phyloP scores from a whole-genome alignment of 2,329 filamentous ascomycete species.

The Ceratocystiopsis minuta region DNA sequence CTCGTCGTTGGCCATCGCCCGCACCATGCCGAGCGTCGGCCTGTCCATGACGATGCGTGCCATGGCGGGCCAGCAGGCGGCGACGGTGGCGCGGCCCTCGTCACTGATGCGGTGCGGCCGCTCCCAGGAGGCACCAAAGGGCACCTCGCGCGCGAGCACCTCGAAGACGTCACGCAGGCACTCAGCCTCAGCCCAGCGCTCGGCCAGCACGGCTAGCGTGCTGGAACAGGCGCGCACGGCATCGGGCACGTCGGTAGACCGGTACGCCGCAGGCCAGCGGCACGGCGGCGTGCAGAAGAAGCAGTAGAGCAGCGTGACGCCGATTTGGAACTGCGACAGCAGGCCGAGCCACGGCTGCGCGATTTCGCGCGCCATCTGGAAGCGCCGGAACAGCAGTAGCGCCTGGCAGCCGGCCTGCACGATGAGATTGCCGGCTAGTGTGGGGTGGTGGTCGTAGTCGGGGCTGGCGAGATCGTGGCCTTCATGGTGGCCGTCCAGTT shows the following conservation, averaged over 20 bases:
- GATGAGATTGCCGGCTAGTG: slow-evolving; percentile 12
- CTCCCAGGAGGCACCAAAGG: slow-evolving; percentile 4
- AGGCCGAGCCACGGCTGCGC: slow-evolving; percentile 14
- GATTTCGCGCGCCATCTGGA: slow-evolving; percentile 13
- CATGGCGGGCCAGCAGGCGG: neutral
- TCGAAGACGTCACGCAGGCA: slow-evolving; percentile 19
- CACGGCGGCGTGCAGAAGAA: slow-evolving; percentile 18
- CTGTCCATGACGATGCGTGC: slow-evolving; percentile 8
- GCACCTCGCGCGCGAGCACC: slow-evolving; percentile 13
- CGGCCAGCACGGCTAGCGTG: slow-evolving; percentile 18
- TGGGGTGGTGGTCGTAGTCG: neutral
- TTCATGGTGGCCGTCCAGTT: neutral
- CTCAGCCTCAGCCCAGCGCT: slow-evolving; percentile 18
- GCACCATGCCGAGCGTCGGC: slow-evolving; percentile 9
- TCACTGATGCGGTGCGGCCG: slow-evolving; percentile 4
- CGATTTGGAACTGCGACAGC: slow-evolving; percentile 17
- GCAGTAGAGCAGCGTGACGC: slow-evolving; percentile 19
- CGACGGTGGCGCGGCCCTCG: neutral
- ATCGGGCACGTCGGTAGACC: slow-evolving; percentile 15
- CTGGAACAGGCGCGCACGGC: slow-evolving; percentile 19
- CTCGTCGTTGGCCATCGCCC: slow-evolving; percentile 7
- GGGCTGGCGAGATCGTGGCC: neutral
- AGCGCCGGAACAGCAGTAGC: slow-evolving; percentile 14
- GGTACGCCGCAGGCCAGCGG: slow-evolving; percentile 14
- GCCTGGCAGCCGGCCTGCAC: slow-evolving; percentile 14